Base-by-base conservation (phyloP, 345 rosid genomes). In the Mercurialis annua region DNA sequence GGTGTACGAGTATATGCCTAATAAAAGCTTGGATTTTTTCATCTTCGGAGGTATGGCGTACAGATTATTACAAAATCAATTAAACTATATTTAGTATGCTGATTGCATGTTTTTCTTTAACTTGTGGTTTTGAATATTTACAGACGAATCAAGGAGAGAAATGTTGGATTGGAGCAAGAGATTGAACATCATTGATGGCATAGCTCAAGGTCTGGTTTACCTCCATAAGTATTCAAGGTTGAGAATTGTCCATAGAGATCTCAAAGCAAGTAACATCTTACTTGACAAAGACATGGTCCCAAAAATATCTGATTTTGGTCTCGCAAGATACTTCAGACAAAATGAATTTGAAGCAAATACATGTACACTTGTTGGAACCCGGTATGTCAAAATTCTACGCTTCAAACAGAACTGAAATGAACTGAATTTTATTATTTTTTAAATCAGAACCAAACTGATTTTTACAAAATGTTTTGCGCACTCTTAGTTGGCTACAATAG, bases 301-400 rank as follows among this genome's bases (percentile, higher is more conserved):
- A 20, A 67, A 73, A 7, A 73, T 73, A 9, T 66, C 67, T 16
- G 76, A 66, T 33, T 73, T 73, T 24, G 76, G 76, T 36, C 9
- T 73, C 64, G 77, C 69, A 62, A 62, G 59, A 62, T 62, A 67
- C n/a, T 62, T 73, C 53, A 31, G 7, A 34, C 30, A 24, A 11
- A 57, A 49, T 27, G 43, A 62, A 10, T 16, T 20, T 2, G 58
- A 58, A 59, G 57, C 48, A 47, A 58, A 53, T 11, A 66, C 71
- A 11, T 10, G 24, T 24, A 46, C 12, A 18, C 6, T 59, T 33
- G 65, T 59, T 59, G 72, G 69, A 46, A 67, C 72, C 14, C 31
- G 42, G 72, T 62, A 48, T n/a, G 76, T 50, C n/a, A 0, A 8
- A 20, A 51, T 26, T 14, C 0, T n/a, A n/a, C n/a, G n/a, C n/a